Conservation (phyloP, 2,329 filamentous ascomycete genomes). For the Orbilia oligospora region DNA sequence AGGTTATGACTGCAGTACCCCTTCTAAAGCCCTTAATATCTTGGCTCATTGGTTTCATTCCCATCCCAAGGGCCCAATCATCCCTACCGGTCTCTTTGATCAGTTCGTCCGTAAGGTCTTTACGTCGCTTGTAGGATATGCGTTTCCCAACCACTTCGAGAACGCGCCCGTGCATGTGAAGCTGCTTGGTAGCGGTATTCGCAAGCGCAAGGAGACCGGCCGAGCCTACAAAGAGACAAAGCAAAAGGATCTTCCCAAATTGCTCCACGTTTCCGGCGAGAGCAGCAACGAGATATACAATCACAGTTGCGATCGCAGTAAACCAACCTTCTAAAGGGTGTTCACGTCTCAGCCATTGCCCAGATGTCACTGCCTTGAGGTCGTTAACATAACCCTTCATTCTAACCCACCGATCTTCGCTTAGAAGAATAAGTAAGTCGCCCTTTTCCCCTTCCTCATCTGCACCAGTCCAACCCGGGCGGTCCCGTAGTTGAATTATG, state of each 20-base stretch:
- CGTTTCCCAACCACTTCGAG: constrained; percentile 64
- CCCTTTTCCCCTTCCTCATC: constrained; percentile 66
- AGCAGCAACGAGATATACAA: constrained; percentile 74
- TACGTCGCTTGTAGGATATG: constrained; percentile 65
- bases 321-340: constrained; percentile 71
- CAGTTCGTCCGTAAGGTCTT: constrained; percentile 67
- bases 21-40: neutral
- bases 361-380: constrained; percentile 74
- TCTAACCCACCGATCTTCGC: constrained; percentile 70
- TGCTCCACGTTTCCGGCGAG: constrained; percentile 73
- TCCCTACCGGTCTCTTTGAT: constrained; percentile 65
- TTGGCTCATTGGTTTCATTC: constrained; percentile 64
- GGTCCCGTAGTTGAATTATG: constrained; percentile 72
- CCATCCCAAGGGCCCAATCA: constrained; percentile 67
- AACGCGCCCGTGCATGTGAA: constrained; percentile 72
- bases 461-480: constrained; percentile 66
- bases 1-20: neutral
- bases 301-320: constrained; percentile 72
- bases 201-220: constrained; percentile 72
- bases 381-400: constrained; percentile 73
- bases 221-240: constrained; percentile 71
- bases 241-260: constrained; percentile 71
- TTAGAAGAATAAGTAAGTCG: constrained; percentile 72
- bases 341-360: constrained; percentile 72
- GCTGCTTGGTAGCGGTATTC: constrained; percentile 70